Conservation (phyloP, 164 flowering plant species). For the Brasenia schreberi region DNA sequence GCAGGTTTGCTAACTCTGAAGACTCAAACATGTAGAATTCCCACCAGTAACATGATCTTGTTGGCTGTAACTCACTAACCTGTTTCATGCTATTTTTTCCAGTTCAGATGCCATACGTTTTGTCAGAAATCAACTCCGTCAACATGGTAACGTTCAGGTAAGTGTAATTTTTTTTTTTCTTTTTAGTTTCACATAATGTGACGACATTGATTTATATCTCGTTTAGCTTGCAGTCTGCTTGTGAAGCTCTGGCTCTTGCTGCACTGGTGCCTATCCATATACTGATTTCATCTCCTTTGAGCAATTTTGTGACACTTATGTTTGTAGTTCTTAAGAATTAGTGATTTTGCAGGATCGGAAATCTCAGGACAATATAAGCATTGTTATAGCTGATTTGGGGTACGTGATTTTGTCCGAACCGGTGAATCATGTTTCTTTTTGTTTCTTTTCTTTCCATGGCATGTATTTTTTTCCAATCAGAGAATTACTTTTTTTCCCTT, state of each 20-base stretch:
- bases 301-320: too few species aligned
- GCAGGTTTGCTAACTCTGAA: slow-evolving; percentile 33
- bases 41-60: not conserved
- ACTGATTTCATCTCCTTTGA: too few species aligned
- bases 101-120: slow-evolving; percentile 56
- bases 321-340: not conserved
- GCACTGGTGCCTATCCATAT: slow-evolving; percentile 48
- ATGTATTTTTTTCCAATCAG: too few species aligned
- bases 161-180: not conserved
- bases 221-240: slow-evolving; percentile 49
- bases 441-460: too few species aligned
- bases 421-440: too few species aligned
- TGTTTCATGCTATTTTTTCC: slow-evolving; percentile 3
- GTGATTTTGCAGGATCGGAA: slow-evolving; percentile 44
- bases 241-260: slow-evolving; percentile 67
- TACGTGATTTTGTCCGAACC: slow-evolving; percentile 15
- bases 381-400: slow-evolving; percentile 90
- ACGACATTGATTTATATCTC: not conserved
- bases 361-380: slow-evolving; percentile 86
- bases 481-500: too few species aligned
- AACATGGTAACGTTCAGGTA: slow-evolving; percentile 74
- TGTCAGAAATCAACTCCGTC: slow-evolving; percentile 69
- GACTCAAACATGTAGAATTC: not conserved
- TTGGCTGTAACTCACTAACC: not conserved
- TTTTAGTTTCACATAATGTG: slow-evolving; percentile 1